Evolutionary conservation across 768 basidiomycete genomes (phyloP).

Genomic region (Phaeolepiota aurea): DNA sequence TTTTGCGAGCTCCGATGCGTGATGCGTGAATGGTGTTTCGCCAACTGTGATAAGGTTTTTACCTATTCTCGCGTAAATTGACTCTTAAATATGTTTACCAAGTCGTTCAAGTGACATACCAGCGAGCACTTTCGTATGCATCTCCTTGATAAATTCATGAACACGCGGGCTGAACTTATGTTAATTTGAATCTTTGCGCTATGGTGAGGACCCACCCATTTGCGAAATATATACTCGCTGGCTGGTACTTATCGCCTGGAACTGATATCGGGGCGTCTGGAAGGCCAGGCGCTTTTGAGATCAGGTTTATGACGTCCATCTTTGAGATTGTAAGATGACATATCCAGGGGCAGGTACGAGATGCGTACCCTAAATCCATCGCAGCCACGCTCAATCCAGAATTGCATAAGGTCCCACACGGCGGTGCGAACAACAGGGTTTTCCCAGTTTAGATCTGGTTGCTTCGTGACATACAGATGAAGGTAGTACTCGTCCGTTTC

Average conservation of each 20-base stretch:
- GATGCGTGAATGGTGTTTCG: slow-evolving; percentile 53
- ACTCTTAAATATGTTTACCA: too few relatives aligned
- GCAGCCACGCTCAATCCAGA: slow-evolving; percentile 69
- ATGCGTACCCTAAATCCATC: slow-evolving; percentile 69
- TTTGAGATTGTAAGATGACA: slow-evolving; percentile 13
- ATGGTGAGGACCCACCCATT: slow-evolving; percentile 57
- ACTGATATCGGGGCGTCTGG: slow-evolving; percentile 59
- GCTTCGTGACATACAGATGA: slow-evolving; percentile 56
- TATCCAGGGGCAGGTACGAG: background rate
- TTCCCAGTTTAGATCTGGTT: slow-evolving; percentile 77
- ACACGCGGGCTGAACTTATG: slow-evolving; percentile 40
- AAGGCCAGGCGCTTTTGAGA: slow-evolving; percentile 53
- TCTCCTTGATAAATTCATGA: slow-evolving; percentile 61
- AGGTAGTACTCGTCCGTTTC: slow-evolving; percentile 63
- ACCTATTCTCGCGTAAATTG: slow-evolving; percentile 21
- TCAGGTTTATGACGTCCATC: slow-evolving; percentile 69
- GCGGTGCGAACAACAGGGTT: slow-evolving; percentile 51
- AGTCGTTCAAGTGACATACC: slow-evolving; percentile 30
- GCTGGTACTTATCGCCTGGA: slow-evolving; percentile 43
- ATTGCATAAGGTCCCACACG: slow-evolving; percentile 57
- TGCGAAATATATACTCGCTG: slow-evolving; percentile 41
- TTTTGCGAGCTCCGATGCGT: slow-evolving; percentile 37
- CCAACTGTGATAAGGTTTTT: slow-evolving; percentile 59
- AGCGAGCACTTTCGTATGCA: slow-evolving; percentile 53
- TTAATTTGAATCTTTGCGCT: too few relatives aligned